phyloP scores from a whole-genome alignment of 371 early-diverging fungal genomes.

The Syncephalastrum racemosum region DNA sequence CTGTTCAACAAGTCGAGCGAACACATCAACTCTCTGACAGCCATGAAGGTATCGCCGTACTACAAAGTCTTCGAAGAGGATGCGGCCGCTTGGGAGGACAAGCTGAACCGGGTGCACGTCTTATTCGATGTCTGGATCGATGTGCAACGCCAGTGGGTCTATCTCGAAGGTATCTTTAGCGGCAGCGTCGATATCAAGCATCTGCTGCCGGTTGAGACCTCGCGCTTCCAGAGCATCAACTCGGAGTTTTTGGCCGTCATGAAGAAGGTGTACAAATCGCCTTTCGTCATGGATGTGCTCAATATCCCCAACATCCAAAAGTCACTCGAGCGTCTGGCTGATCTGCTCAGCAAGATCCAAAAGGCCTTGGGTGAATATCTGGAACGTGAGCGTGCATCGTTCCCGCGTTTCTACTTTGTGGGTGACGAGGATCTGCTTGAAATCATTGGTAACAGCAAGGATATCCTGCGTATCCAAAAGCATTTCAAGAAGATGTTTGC shows the following conservation, averaged over 20 bases:
- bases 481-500: slow-evolving; percentile 99
- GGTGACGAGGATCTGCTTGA: slow-evolving; percentile 99
- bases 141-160: slow-evolving; percentile 99
- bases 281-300: slow-evolving; percentile 92
- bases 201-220: slow-evolving; percentile 91
- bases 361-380: slow-evolving; percentile 98
- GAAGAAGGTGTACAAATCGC: slow-evolving; percentile 98
- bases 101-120: slow-evolving; percentile 91
- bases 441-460: slow-evolving; percentile 98
- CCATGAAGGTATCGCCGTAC: slow-evolving; percentile 97
- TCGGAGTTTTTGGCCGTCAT: slow-evolving; percentile 95
- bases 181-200: slow-evolving; percentile 96
- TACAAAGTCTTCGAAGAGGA: slow-evolving; percentile 98
- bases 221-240: slow-evolving; percentile 95
- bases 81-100: slow-evolving; percentile 93
- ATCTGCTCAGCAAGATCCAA: slow-evolving; percentile 92
- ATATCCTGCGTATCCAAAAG: slow-evolving; percentile 92
- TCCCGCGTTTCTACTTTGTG: slow-evolving; percentile 99
- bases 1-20: slow-evolving; percentile 95
- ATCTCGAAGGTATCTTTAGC: slow-evolving; percentile 97
- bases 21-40: slow-evolving; percentile 90
- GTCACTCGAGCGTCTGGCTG: slow-evolving; percentile 91
- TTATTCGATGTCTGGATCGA: slow-evolving; percentile 99
- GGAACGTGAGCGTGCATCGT: slow-evolving; percentile 93
- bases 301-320: slow-evolving; percentile 93